Conservation (phyloP, 257 asterid genomes). For the Scutellaria barbata region DNA sequence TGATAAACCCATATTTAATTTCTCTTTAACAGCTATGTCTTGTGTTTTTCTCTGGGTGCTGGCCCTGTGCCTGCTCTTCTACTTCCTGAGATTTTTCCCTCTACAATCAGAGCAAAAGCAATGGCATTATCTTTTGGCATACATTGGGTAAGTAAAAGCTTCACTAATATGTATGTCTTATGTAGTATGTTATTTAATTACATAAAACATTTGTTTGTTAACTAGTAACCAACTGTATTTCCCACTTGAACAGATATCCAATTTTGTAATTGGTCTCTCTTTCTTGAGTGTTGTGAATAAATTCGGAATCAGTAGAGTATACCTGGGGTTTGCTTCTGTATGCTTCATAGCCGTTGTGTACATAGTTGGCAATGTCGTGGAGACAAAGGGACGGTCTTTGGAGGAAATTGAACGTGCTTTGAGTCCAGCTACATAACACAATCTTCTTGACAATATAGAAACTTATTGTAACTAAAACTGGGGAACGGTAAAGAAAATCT, state of each 20-base stretch:
- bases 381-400: conserved; percentile 90
- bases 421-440: conserved; percentile 56
- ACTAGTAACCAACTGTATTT: background rate
- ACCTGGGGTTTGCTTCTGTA: conserved; percentile 82
- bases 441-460: background rate
- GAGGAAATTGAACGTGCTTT: conserved; percentile 90
- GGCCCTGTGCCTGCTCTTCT: conserved; percentile 99
- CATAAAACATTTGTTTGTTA: background rate
- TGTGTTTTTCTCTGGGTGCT: conserved; percentile 96
- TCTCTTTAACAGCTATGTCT: conserved; percentile 61
- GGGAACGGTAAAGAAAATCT: conserved; percentile 8
- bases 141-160: conserved; percentile 80
- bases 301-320: conserved; percentile 86
- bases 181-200: conserved; percentile 6
- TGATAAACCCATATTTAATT: conserved; percentile 13
- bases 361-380: conserved; percentile 78
- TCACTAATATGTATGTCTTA: background rate
- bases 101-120: conserved; percentile 95
- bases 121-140: conserved; percentile 84
- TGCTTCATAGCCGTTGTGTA: conserved; percentile 79
- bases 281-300: conserved; percentile 83
- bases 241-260: conserved; percentile 64
- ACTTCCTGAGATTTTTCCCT: conserved; percentile 86
- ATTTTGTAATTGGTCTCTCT: conserved; percentile 85
- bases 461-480: background rate